Conservation (phyloP, 2,329 filamentous ascomycete genomes). For the Decorospora gaudefroyi region DNA sequence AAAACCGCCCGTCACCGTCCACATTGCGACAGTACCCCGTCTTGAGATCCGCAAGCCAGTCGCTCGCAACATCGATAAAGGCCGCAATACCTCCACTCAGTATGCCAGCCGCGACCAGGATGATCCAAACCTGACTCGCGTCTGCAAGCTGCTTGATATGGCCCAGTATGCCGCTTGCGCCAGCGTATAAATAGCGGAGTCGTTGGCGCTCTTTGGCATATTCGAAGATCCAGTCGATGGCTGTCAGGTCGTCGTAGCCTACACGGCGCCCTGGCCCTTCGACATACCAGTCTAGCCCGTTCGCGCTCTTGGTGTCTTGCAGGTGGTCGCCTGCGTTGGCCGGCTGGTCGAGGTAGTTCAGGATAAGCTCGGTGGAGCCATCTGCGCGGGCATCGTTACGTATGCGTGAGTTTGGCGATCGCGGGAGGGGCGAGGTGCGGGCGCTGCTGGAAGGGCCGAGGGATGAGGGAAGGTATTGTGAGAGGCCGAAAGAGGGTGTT, state of each 20-base stretch:
- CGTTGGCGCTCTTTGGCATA: conserved; percentile 95
- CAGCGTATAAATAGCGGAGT: conserved; percentile 73
- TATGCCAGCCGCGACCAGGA: conserved; percentile 83
- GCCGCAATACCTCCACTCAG: conserved; percentile 84
- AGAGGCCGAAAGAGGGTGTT: conserved; percentile 48
- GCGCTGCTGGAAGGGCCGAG: conserved; percentile 37
- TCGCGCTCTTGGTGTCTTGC: conserved; percentile 52
- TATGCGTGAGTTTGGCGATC: conserved; percentile 35
- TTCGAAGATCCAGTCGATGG: conserved; percentile 99
- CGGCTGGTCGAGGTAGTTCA: conserved; percentile 50
- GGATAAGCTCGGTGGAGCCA: conserved; percentile 47
- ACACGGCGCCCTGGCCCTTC: conserved; percentile 88
- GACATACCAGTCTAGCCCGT: conserved; percentile 75
- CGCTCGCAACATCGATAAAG: conserved; percentile 83
- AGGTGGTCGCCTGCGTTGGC: conserved; percentile 45
- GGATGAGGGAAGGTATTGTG: conserved; percentile 52
- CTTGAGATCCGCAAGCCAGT: conserved; percentile 94
- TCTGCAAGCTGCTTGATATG: conserved; percentile 75
- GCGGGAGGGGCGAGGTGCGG: conserved; percentile 36
- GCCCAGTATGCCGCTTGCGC: conserved; percentile 71
- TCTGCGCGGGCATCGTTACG: conserved; percentile 25
- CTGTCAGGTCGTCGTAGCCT: conserved; percentile 93
- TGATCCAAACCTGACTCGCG: conserved; percentile 87
- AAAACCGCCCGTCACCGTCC: conserved; percentile 81
- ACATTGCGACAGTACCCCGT: conserved; percentile 80